Evolutionary conservation across 2,329 filamentous ascomycete species (phyloP).

Genomic region (Neofusicoccum sp.): DNA sequence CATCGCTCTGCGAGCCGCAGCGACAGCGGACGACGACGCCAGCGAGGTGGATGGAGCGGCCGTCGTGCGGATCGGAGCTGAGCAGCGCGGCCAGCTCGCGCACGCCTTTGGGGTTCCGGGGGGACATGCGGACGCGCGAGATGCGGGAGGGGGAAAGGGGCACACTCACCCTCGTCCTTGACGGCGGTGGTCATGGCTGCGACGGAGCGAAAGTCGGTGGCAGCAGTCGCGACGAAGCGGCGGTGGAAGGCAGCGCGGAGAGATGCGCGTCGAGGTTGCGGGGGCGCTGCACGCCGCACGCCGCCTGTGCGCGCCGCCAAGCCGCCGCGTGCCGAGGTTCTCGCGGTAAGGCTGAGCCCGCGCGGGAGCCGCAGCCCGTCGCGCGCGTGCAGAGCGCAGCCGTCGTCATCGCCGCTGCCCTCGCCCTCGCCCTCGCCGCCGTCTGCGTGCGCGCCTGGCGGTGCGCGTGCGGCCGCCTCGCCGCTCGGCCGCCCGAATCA

Average conservation of each 20-base stretch:
- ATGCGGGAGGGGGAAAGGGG: conserved; percentile 12
- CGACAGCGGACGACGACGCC: conserved; percentile 24
- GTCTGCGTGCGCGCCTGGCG: background rate
- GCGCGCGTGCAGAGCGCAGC: background rate
- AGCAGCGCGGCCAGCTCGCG: conserved; percentile 20
- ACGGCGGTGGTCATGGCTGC: conserved; percentile 36
- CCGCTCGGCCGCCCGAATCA: background rate
- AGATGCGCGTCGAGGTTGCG: conserved; percentile 19
- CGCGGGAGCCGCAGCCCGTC: background rate
- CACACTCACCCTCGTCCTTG: conserved; percentile 41
- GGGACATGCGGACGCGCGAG: conserved; percentile 13
- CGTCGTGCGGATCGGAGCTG: conserved; percentile 25
- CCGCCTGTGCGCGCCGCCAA: conserved; percentile 1
- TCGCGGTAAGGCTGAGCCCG: conserved; percentile 3
- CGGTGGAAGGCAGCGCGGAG: conserved; percentile 17
- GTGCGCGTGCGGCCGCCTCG: background rate
- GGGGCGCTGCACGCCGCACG: background rate
- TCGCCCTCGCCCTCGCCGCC: background rate
- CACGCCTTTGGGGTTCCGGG: background rate
- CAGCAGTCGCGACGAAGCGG: conserved; percentile 17
- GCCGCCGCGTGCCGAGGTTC: conserved; percentile 1
- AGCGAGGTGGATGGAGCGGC: conserved; percentile 6
- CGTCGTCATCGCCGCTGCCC: background rate
- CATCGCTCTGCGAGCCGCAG: conserved; percentile 19
- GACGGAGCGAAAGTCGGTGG: conserved; percentile 19